A percentile compares a stretch with the other conserved stretches of the same genome.
phyloP scores from a whole-genome alignment of 257 asterid genomes.

The Cinchona pubescens region DNA sequence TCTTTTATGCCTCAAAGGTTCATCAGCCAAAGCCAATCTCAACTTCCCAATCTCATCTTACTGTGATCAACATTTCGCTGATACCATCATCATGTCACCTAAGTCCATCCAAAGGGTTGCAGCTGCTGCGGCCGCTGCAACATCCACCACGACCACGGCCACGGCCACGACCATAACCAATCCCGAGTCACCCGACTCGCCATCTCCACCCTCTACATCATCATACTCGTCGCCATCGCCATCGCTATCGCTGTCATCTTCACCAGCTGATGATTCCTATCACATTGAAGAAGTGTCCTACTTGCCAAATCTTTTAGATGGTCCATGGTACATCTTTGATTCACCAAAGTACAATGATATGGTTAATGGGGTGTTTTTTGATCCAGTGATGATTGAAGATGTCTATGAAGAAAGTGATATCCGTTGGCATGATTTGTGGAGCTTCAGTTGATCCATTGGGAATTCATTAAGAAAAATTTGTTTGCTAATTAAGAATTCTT shows the following conservation, averaged over 20 bases:
- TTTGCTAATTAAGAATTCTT: neutral
- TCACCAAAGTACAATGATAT: constrained; percentile 67
- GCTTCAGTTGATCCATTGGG: constrained; percentile 45
- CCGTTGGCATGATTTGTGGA: constrained; percentile 81
- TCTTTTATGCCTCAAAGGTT: constrained; percentile 68
- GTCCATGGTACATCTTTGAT: constrained; percentile 66
- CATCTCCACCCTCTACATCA: constrained; percentile 21
- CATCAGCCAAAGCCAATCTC: constrained; percentile 61
- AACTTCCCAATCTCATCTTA: constrained; percentile 54
- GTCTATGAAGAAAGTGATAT: constrained; percentile 53
- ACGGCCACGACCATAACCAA: neutral
- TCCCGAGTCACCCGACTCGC: constrained; percentile 12
- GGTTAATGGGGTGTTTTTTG: constrained; percentile 57
- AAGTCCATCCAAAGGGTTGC: constrained; percentile 76
- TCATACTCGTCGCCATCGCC: constrained; percentile 15
- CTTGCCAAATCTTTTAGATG: constrained; percentile 8
- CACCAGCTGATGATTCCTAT: constrained; percentile 1
- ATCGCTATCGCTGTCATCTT: neutral
- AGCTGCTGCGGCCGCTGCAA: constrained; percentile 43
- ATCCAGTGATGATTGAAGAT: constrained; percentile 45
- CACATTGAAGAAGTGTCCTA: constrained; percentile 25
- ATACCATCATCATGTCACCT: constrained; percentile 44
- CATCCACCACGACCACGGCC: constrained; percentile 13
- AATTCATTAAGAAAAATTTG: neutral
- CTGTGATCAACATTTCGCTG: neutral